Evolutionary conservation across 2,329 filamentous ascomycete species (phyloP).

Genomic region (Colletotrichum nymphaeae): DNA sequence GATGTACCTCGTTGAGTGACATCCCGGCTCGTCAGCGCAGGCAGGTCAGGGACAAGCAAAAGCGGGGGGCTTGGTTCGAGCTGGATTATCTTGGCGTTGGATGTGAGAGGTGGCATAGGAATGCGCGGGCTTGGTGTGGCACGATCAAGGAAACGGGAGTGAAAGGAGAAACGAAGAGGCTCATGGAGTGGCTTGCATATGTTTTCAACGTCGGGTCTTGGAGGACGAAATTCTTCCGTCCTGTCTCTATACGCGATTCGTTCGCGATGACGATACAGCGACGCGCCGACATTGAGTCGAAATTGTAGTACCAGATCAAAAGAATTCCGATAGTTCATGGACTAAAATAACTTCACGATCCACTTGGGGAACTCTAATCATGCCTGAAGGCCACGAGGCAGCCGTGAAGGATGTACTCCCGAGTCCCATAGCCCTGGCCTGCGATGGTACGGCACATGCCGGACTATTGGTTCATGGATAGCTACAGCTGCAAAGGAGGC

Average conservation of each 20-base stretch:
- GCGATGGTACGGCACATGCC: slow-evolving; percentile 1
- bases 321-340: background rate
- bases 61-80: background rate
- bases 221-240: slow-evolving; percentile 4
- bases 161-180: background rate
- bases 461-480: background rate
- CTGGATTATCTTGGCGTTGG: background rate
- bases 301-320: background rate
- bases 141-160: background rate
- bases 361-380: background rate
- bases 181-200: slow-evolving; percentile 1
- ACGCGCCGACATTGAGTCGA: background rate
- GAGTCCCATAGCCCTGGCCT: slow-evolving; percentile 13
- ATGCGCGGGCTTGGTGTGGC: background rate
- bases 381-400: background rate
- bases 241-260: background rate
- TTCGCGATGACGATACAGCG: background rate
- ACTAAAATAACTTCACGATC: background rate
- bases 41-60: background rate
- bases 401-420: background rate
- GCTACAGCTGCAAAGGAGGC: background rate
- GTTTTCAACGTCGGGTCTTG: slow-evolving; percentile 16
- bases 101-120: background rate
- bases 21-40: slow-evolving; percentile 4
- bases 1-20: slow-evolving; percentile 16